Base-by-base conservation (phyloP, 1,284 basidiomycete species). In the Sporisorium iseilematis-ciliati region DNA sequence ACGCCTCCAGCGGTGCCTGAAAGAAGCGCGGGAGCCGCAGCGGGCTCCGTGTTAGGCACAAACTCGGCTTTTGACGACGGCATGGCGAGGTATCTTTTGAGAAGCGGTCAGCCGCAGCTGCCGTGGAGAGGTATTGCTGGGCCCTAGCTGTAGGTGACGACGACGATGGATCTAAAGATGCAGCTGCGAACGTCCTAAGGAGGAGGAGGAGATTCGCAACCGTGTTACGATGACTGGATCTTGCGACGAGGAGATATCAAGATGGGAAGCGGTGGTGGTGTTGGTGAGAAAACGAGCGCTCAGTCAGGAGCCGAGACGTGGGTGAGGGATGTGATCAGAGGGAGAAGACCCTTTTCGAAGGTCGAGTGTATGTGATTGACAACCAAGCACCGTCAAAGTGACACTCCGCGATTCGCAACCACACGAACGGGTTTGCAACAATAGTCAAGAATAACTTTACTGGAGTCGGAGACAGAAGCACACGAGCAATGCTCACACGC, bases 21-120 rank as follows among this genome's bases (percentile, higher is more conserved):
- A 7, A 58, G 56, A 3, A 63, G 23, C 26, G 59, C 42, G n/a
- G 60, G 40, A 4, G 33, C 54, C 11, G 60, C 35, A 12, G 60
- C 16, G 16, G 49, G 51, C 21, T 57, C 51, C 8, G 33, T 45
- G 45, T 23, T 25, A 7, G 62, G 26, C 23, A 54, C 23, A 21
- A 61, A 71, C 31, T 65, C 68, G 50, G 68, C 68, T 45, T 71
- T 71, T 26, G 58, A 65, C 38, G 68, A 57, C 35, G 40, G 41
- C 58, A 57, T 65, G 25, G 50, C 43, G 48, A 50, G 41, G 10
- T 35, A n/a, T 41, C 41, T 38, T 7, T 29, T 8, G 35, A 38
- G 29, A 26, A 4, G 20, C 41, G 43, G 41, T 43, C 42, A 29
- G 29, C 41, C 14, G 43, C 23, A 46, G 31, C 31, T 52, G 54